Evolutionary conservation across 345 rosid genomes (phyloP).

Genomic region (Gynandropsis gynandra): DNA sequence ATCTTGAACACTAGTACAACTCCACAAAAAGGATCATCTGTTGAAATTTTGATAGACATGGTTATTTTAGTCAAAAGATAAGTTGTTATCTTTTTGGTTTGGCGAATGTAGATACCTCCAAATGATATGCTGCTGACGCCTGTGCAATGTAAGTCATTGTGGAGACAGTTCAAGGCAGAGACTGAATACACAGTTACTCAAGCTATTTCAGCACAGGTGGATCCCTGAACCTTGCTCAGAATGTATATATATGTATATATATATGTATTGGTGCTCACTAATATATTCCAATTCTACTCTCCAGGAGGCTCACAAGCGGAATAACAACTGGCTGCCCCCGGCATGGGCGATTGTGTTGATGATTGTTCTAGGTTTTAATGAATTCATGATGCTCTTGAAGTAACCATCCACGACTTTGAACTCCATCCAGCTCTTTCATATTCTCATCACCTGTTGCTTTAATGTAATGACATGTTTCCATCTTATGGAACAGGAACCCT

Average conservation of each 20-base stretch:
- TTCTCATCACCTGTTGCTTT: slow-evolving; percentile 5
- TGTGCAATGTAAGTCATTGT: slow-evolving; percentile 64
- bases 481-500: slow-evolving; percentile 60
- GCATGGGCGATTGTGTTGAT: slow-evolving; percentile 59
- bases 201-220: slow-evolving; percentile 72
- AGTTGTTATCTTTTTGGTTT: not conserved
- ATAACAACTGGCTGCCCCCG: slow-evolving; percentile 69
- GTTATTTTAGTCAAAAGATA: not conserved
- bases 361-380: slow-evolving; percentile 65
- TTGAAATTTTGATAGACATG: slow-evolving; percentile 1
- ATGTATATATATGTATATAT: not conserved
- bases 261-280: not conserved
- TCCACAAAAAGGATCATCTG: not conserved
- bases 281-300: slow-evolving; percentile 13
- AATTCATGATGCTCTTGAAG: slow-evolving; percentile 69
- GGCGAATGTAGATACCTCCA: slow-evolving; percentile 41
- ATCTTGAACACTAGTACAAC: not conserved
- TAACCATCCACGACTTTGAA: slow-evolving; percentile 22
- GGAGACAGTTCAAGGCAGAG: slow-evolving; percentile 78
- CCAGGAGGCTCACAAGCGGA: slow-evolving; percentile 62
- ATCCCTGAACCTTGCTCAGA: slow-evolving; percentile 7
- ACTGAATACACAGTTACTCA: slow-evolving; percentile 67
- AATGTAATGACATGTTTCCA: slow-evolving; percentile 17
- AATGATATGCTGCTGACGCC: slow-evolving; percentile 56
- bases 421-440: slow-evolving; percentile 13